Evolutionary conservation across 169 alveolate species (phyloP), one percentile per base, ranked within the genome.

Genomic region (Eimeria sp.): DNA sequence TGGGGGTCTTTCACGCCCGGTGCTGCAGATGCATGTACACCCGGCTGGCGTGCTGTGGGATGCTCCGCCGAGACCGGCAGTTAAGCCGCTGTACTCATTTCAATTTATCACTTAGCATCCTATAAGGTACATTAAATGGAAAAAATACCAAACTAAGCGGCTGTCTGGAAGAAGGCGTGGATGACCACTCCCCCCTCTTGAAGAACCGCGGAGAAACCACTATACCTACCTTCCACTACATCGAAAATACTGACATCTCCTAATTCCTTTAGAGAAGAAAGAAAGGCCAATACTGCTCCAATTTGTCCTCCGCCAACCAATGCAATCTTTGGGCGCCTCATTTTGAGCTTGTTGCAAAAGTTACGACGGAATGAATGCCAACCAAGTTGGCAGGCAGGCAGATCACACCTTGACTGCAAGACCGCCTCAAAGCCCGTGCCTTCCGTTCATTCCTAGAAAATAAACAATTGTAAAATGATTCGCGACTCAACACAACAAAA

Each of bases 241-340:
- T 98, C 99, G 92, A 98, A 97, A 87, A 98, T 58, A 89, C 95
- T 97, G 27, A 97, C 98, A 89, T 98, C 98, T 43, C 98, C 98
- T 49, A 98, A 97, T 57, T 97, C 97, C 93, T 97, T 97, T 84
- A 97, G 96, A 5, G 98, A 98, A n/a, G 97, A 72, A 40, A 98
- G 87, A 63, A 97, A 96, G 40, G 98, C 99, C 84, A 98, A 92
- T 2, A 98, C 97, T 27, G 98, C 98, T 54, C 99, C 99, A 27
- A 98, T 98, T 97, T 97, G 97, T 40, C 99, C 99, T 11, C 98
- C 97, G 10, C 99, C 99, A 30, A 97, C 96, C 13, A 98, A 96
- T 1, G 98, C 98, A 34, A 98, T 97, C 95, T 98, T 98, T 27
- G 97, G 57, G 30, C 95, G 83, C 30, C 73, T 27, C 95, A 95